Evolutionary conservation across 176 grass and related monocot species (phyloP).

Genomic region (Paspalum vaginatum): DNA sequence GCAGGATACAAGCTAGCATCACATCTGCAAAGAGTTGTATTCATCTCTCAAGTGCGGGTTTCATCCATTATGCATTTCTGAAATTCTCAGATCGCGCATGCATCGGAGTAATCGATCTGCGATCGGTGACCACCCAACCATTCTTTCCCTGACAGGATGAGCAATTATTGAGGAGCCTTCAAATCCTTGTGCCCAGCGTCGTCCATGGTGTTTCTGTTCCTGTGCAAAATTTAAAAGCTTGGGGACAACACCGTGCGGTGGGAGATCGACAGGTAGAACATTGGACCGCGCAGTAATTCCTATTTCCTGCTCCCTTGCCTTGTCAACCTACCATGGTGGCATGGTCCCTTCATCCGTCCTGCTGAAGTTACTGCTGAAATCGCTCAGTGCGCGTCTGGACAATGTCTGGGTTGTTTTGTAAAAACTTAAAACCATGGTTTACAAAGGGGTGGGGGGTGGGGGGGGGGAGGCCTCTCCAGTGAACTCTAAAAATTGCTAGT

Average conservation of each 20-base stretch:
- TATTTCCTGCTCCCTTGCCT: not conserved
- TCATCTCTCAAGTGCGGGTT: not conserved
- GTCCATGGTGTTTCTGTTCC: not conserved
- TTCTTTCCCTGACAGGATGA: not conserved
- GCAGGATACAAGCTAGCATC: not conserved
- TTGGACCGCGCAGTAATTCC: conserved; percentile 1
- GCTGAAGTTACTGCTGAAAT: not conserved
- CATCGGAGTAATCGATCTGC: not conserved
- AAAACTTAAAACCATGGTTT: too few species aligned
- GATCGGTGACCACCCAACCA: not conserved
- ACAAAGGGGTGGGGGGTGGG: too few species aligned
- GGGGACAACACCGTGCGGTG: not conserved
- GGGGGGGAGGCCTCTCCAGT: too few species aligned
- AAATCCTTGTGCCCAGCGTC: not conserved
- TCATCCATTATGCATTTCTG: not conserved
- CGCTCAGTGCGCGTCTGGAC: too few species aligned
- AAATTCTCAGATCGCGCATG: not conserved
- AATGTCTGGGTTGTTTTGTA: too few species aligned
- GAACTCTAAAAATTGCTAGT: too few species aligned
- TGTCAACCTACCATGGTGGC: too few species aligned
- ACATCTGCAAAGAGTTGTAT: not conserved
- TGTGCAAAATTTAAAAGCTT: not conserved
- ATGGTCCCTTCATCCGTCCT: too few species aligned
- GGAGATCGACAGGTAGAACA: conserved; percentile 1
- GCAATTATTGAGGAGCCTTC: conserved; percentile 34